A percentile compares a stretch with the other conserved stretches of the same genome.
Evolutionary conservation across 768 basidiomycete genomes (phyloP).

Genomic region (Rhodosporidiobolus sp.): DNA sequence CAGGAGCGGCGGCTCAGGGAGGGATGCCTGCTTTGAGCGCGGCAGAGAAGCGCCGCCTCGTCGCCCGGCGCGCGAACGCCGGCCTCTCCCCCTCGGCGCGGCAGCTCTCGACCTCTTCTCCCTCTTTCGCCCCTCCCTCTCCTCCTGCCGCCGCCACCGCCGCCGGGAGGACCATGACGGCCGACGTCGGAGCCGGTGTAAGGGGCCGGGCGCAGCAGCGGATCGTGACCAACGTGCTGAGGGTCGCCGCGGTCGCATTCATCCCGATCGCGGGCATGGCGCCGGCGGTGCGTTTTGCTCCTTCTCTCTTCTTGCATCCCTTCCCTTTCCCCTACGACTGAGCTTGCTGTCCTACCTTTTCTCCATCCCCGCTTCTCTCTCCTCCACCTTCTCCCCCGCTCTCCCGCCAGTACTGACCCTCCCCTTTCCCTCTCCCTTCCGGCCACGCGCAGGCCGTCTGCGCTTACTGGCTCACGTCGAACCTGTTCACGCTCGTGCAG

Average conservation of each 20-base stretch:
- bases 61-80: conserved; percentile 4
- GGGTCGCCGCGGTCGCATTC: conserved; percentile 46
- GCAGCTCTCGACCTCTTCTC: not conserved
- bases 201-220: not conserved
- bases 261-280: conserved; percentile 48
- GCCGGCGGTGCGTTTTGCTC: conserved; percentile 46
- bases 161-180: not conserved
- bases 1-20: not conserved
- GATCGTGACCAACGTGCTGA: conserved; percentile 43
- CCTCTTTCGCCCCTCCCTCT: not conserved
- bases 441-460: conserved; percentile 47
- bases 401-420: not conserved
- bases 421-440: not conserved
- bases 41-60: conserved; percentile 25
- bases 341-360: too few relatives aligned
- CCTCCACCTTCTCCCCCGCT: not conserved
- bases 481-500: conserved; percentile 48
- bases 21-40: not conserved
- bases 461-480: conserved; percentile 49
- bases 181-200: not conserved
- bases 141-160: not conserved
- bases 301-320: not conserved
- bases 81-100: not conserved
- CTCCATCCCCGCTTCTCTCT: conserved; percentile 43
- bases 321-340: not conserved